These are phyloP conservation scores for Amanita rimosa DNA, from an alignment of 768 basidiomycete genomes.

Conservation along the genomic window DNA sequence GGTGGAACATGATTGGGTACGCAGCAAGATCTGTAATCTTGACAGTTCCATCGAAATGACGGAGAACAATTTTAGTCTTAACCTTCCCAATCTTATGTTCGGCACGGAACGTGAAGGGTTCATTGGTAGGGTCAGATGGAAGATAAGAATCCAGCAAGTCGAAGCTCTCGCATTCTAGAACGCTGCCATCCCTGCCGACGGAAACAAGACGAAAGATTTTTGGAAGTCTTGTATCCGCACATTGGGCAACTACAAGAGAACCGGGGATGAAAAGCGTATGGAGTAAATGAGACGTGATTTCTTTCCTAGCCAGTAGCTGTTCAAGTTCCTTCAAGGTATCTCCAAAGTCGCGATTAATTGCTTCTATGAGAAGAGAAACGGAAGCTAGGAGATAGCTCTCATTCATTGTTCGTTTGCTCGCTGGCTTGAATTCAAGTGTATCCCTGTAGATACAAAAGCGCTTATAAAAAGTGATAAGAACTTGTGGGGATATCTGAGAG, in stretches of 20 bases:
- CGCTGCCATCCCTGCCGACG: slow-evolving; percentile 26
- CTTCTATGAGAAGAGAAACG: slow-evolving; percentile 37
- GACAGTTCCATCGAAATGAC: slow-evolving; percentile 34
- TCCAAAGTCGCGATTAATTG: slow-evolving; percentile 38
- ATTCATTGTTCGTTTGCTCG: slow-evolving; percentile 23
- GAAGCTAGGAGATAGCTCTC: slow-evolving; percentile 33
- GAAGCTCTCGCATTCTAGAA: slow-evolving; percentile 37
- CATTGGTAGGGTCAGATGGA: not conserved
- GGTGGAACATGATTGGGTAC: slow-evolving; percentile 43
- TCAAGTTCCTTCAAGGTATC: slow-evolving; percentile 33
- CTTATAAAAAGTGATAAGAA: slow-evolving; percentile 42
- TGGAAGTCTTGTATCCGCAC: slow-evolving; percentile 41
- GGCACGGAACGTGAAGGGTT: not conserved
- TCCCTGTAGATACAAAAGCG: slow-evolving; percentile 33
- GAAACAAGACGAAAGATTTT: slow-evolving; percentile 36
- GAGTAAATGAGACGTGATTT: slow-evolving; percentile 47
- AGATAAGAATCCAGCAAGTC: slow-evolving; percentile 32
- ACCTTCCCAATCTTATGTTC: slow-evolving; percentile 23
- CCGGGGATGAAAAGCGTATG: slow-evolving; percentile 46
- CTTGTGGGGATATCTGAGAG: slow-evolving; percentile 31
- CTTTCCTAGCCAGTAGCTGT: slow-evolving; percentile 37
- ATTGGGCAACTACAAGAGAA: slow-evolving; percentile 36
- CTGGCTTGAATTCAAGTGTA: slow-evolving; percentile 18
- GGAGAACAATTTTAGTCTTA: slow-evolving; percentile 27
- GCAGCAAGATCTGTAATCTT: slow-evolving; percentile 39